phyloP scores from a whole-genome alignment of 2,329 filamentous ascomycete species.

The Ciborinia camelliae region DNA sequence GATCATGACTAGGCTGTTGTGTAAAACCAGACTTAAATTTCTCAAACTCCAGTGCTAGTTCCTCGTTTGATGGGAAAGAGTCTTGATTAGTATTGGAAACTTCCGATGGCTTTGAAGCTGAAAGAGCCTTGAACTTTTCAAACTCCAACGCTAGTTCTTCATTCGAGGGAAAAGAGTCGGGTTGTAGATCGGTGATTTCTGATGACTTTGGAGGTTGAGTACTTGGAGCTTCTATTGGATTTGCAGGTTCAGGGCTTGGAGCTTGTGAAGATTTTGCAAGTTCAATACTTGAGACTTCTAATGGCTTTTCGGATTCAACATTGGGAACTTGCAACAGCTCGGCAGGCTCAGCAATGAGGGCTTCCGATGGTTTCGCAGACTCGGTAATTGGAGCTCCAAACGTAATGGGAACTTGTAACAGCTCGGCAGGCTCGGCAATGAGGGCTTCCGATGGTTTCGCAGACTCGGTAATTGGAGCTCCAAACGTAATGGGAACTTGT shows the following conservation, averaged over 20 bases:
- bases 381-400: too few species aligned
- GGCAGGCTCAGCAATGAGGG: too few species aligned
- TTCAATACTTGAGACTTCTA: too few species aligned
- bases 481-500: not conserved
- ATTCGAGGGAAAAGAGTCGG: not conserved
- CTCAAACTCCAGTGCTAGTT: conserved; percentile 5
- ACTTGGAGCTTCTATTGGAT: not conserved
- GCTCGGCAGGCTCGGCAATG: too few species aligned
- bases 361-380: too few species aligned
- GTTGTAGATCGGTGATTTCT: not conserved
- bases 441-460: too few species aligned
- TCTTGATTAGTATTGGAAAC: not conserved
- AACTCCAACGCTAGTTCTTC: conserved; percentile 1
- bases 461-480: too few species aligned
- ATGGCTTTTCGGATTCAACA: too few species aligned
- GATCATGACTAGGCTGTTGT: not conserved
- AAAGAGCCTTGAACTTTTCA: not conserved
- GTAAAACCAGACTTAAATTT: conserved; percentile 2
- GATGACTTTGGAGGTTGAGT: not conserved
- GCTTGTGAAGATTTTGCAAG: not conserved
- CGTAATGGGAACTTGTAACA: too few species aligned
- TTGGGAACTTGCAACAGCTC: too few species aligned
- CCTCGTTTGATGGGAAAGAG: conserved; percentile 1
- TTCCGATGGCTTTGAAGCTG: not conserved
- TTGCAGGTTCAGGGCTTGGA: not conserved